Conservation (phyloP, 257 asterid species). For the Gentiana dahurica region DNA sequence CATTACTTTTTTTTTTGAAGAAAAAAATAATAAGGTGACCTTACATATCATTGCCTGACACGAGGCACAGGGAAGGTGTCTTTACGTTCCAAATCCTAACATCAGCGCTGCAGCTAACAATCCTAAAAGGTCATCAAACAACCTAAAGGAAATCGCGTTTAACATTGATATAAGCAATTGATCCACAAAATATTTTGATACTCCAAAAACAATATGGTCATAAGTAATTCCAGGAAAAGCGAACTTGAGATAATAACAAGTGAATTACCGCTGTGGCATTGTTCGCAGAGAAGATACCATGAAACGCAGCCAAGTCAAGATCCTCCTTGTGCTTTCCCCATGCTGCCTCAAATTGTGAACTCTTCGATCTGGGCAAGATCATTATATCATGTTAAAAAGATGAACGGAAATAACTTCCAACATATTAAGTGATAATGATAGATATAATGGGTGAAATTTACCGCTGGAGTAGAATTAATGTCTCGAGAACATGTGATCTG, state of each 20-base stretch:
- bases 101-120: too few species aligned
- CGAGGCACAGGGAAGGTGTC: too few species aligned
- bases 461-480: conserved; percentile 48
- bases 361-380: conserved; percentile 35
- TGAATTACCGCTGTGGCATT: conserved; percentile 17
- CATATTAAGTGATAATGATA: background rate
- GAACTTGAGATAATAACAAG: conserved; percentile 5
- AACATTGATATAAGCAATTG: too few species aligned
- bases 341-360: conserved; percentile 44
- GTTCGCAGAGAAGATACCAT: conserved; percentile 20
- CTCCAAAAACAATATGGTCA: too few species aligned
- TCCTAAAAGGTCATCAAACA: too few species aligned
- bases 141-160: too few species aligned
- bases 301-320: conserved; percentile 46
- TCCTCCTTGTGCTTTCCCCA: conserved; percentile 78
- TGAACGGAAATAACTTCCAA: background rate
- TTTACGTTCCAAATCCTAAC: too few species aligned
- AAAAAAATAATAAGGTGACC: too few species aligned
- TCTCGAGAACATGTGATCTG: conserved; percentile 48
- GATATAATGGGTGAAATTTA: conserved; percentile 22
- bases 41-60: too few species aligned
- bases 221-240: too few species aligned
- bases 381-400: conserved; percentile 2
- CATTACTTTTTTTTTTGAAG: too few species aligned
- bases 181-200: too few species aligned